phyloP scores from a whole-genome alignment of 2,329 filamentous ascomycete genomes.

The Fusarium sp. region DNA sequence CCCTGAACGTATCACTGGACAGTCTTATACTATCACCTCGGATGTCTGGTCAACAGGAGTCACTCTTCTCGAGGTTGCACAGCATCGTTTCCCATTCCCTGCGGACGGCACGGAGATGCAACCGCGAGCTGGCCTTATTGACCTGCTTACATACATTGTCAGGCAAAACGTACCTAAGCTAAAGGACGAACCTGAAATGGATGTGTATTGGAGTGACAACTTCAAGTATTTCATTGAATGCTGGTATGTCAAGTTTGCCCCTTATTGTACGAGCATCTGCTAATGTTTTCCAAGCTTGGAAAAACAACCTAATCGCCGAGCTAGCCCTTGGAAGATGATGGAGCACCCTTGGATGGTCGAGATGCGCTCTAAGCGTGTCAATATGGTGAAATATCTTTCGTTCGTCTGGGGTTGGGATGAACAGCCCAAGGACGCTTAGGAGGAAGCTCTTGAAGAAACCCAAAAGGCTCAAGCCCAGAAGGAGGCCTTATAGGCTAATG shows the following conservation, averaged over 20 bases:
- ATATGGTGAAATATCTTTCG: conserved; percentile 94
- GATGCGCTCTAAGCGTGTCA: conserved; percentile 95
- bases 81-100: conserved; percentile 98
- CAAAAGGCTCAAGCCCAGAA: conserved; percentile 1
- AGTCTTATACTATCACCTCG: conserved; percentile 98
- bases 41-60: conserved; percentile 99
- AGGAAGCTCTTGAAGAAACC: conserved; percentile 28
- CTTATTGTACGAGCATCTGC: conserved; percentile 7
- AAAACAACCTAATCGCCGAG: conserved; percentile 88
- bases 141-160: conserved; percentile 97
- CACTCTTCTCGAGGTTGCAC: conserved; percentile 97
- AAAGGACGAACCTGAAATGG: conserved; percentile 92
- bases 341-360: conserved; percentile 99
- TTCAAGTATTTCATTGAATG: conserved; percentile 99
- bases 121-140: conserved; percentile 91
- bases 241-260: conserved; percentile 77
- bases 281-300: conserved; percentile 77
- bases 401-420: conserved; percentile 97
- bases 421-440: conserved; percentile 42
- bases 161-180: conserved; percentile 94
- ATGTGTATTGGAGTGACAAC: conserved; percentile 94
- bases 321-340: conserved; percentile 98
- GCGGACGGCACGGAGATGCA: conserved; percentile 97
- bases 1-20: conserved; percentile 95
- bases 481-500: neutral